Evolutionary conservation across 306 rosid species (phyloP).

Genomic region (Biancaea sappan): DNA sequence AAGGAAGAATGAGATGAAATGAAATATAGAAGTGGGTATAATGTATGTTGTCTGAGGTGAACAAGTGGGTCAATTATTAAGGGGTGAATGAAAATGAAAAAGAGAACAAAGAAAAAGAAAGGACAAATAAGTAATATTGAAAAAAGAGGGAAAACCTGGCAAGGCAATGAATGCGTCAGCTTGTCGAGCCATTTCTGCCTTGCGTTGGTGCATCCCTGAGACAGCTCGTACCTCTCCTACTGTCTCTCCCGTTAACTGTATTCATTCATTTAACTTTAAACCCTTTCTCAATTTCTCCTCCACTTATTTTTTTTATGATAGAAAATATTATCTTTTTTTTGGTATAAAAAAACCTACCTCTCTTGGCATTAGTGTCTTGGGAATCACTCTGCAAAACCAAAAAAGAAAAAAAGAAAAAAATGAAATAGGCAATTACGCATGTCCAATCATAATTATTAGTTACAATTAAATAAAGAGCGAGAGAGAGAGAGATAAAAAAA

Average conservation of each 20-base stretch:
- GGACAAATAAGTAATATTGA: too few species aligned
- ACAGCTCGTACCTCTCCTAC: constrained; percentile 94
- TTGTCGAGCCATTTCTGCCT: constrained; percentile 94
- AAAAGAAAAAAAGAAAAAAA: too few species aligned
- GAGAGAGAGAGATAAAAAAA: not conserved
- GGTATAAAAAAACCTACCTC: constrained; percentile 54
- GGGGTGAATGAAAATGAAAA: not conserved
- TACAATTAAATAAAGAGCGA: not conserved
- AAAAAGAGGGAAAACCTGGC: constrained; percentile 56
- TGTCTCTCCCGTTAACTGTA: constrained; percentile 78
- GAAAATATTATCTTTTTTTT: too few species aligned
- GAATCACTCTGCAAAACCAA: constrained; percentile 84
- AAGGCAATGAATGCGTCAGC: constrained; percentile 93
- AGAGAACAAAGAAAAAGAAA: too few species aligned
- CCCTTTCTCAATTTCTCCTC: not conserved
- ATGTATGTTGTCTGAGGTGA: too few species aligned
- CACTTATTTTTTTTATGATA: too few species aligned
- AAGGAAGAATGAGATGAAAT: too few species aligned
- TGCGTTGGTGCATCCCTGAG: constrained; percentile 93
- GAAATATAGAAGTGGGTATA: too few species aligned
- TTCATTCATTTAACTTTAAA: not conserved
- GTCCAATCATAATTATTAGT: not conserved
- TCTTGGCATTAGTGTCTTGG: constrained; percentile 82
- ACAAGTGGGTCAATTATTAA: not conserved
- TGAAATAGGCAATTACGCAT: not conserved